Conservation (phyloP, 2,329 filamentous ascomycete species). For the Claviceps humidiphila region DNA sequence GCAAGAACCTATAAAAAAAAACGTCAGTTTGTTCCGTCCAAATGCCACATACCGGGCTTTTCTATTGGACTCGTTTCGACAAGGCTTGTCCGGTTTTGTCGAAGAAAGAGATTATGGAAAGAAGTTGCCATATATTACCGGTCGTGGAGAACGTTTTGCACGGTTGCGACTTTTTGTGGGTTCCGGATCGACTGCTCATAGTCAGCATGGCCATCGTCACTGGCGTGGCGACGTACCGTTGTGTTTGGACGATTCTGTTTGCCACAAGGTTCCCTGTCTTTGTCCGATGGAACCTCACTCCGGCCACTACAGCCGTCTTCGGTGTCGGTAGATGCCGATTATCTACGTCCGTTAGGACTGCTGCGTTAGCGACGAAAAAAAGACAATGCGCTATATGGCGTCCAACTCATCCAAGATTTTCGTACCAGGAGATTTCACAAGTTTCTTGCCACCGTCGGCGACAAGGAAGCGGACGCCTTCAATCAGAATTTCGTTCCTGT, state of each 20-base stretch:
- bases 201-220: constrained; percentile 24
- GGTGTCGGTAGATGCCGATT: constrained; percentile 54
- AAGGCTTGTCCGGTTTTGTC: constrained; percentile 9
- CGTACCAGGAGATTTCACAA: constrained; percentile 59
- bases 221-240: constrained; percentile 46
- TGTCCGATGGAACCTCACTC: constrained; percentile 72
- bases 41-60: constrained; percentile 23
- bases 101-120: constrained; percentile 14
- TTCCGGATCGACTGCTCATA: constrained; percentile 31
- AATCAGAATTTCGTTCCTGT: constrained; percentile 50
- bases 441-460: constrained; percentile 66
- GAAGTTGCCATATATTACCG: constrained; percentile 44
- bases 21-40: constrained; percentile 32
- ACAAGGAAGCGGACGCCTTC: constrained; percentile 64
- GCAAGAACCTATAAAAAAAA: constrained; percentile 56
- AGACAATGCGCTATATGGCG: background rate
- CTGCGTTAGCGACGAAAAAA: background rate
- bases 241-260: constrained; percentile 58
- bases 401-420: background rate
- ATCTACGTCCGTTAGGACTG: background rate
- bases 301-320: constrained; percentile 57
- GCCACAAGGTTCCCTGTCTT: constrained; percentile 81
- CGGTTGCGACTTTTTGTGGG: constrained; percentile 55
- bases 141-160: constrained; percentile 62
- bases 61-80: constrained; percentile 9